Evolutionary conservation across 2,329 filamentous ascomycete genomes (phyloP).

Genomic region (Sclerotinia spermophila): DNA sequence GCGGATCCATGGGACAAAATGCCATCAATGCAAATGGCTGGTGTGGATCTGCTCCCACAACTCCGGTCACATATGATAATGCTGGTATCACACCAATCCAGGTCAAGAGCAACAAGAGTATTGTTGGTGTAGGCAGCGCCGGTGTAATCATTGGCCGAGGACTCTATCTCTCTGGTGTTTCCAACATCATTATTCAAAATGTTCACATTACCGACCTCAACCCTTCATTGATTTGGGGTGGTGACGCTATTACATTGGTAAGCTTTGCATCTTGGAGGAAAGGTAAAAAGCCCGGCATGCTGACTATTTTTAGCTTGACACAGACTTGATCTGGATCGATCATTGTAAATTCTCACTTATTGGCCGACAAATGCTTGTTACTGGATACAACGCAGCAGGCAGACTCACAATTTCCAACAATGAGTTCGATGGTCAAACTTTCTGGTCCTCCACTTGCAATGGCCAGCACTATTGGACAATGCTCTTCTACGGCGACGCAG

Average conservation of each 20-base stretch:
- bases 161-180: slow-evolving; percentile 27
- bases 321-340: slow-evolving; percentile 39
- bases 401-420: slow-evolving; percentile 46
- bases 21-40: slow-evolving; percentile 22
- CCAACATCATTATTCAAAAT: slow-evolving; percentile 33
- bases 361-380: slow-evolving; percentile 42
- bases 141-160: slow-evolving; percentile 31
- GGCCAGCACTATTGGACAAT: slow-evolving; percentile 46
- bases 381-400: slow-evolving; percentile 35
- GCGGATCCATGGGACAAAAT: slow-evolving; percentile 19
- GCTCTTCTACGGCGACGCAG: slow-evolving; percentile 40
- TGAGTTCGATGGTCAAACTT: slow-evolving; percentile 43
- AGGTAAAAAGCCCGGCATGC: not conserved
- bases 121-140: slow-evolving; percentile 28
- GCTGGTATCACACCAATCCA: slow-evolving; percentile 28
- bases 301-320: slow-evolving; percentile 22
- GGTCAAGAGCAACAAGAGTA: slow-evolving; percentile 32
- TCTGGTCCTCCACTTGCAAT: slow-evolving; percentile 44
- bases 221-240: slow-evolving; percentile 40
- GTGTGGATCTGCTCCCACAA: slow-evolving; percentile 16
- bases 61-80: slow-evolving; percentile 19
- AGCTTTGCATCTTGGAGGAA: not conserved
- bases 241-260: slow-evolving; percentile 37
- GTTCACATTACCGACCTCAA: slow-evolving; percentile 36
- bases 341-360: slow-evolving; percentile 35